These are phyloP conservation scores for Mycena olivaceomarginata DNA, from an alignment of 768 basidiomycete species.

Conservation along the genomic window DNA sequence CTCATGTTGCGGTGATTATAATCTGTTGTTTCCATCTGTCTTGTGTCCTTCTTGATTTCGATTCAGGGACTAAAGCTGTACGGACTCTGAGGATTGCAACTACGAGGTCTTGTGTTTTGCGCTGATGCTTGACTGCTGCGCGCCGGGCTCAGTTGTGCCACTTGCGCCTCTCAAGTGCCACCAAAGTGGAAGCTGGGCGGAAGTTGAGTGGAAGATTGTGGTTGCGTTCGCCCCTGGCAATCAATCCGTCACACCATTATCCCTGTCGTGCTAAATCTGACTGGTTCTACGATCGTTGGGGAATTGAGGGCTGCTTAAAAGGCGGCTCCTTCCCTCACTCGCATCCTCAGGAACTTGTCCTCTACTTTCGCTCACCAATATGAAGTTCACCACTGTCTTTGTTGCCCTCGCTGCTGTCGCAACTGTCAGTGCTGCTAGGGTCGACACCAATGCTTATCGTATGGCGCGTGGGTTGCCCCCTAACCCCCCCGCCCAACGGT, in stretches of 20 bases:
- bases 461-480: conserved; percentile 26
- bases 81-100: conserved; percentile 24
- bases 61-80: conserved; percentile 25
- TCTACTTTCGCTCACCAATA: conserved; percentile 18
- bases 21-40: conserved; percentile 4
- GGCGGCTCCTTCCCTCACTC: conserved; percentile 15
- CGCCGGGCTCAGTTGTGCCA: conserved; percentile 16
- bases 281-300: conserved; percentile 20
- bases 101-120: conserved; percentile 24
- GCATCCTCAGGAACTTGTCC: conserved; percentile 21
- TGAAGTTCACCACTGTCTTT: conserved; percentile 15
- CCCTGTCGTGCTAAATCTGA: conserved; percentile 26
- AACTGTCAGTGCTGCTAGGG: conserved; percentile 23
- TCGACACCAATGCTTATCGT: conserved; percentile 23
- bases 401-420: conserved; percentile 12
- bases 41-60: conserved; percentile 21
- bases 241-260: conserved; percentile 23
- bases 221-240: conserved; percentile 18
- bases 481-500: conserved; percentile 21
- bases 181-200: conserved; percentile 19
- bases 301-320: conserved; percentile 22
- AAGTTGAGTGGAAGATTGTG: conserved; percentile 8
- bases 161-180: conserved; percentile 21
- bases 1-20: conserved; percentile 20
- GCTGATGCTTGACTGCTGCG: conserved; percentile 19